These are phyloP conservation scores for Nigrospora osmanthi DNA, from an alignment of 2,329 filamentous ascomycete species.

Conservation along the genomic window DNA sequence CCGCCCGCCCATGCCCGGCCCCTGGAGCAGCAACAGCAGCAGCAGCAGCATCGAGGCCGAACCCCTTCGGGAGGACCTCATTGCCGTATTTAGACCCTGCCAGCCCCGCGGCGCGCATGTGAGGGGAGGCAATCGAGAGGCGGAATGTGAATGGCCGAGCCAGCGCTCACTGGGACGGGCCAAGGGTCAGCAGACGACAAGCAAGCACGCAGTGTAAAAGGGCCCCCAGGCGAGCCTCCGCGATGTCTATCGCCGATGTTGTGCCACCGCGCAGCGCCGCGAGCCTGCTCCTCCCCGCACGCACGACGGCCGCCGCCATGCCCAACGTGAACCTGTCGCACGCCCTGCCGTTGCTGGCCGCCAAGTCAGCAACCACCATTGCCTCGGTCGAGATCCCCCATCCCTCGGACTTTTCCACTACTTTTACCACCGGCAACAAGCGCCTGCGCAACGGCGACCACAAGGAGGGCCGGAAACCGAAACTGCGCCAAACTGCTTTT, in stretches of 20 bases:
- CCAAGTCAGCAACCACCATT: conserved; percentile 3
- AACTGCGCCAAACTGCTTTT: conserved; percentile 20
- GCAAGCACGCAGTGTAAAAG: not conserved
- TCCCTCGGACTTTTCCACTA: conserved; percentile 4
- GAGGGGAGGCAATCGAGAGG: conserved; percentile 11
- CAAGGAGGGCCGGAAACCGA: conserved; percentile 19
- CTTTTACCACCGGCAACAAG: conserved; percentile 13
- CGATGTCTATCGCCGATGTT: conserved; percentile 25
- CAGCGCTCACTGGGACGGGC: not conserved
- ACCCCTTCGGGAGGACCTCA: no score
- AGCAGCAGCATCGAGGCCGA: no score
- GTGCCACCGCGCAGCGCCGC: conserved; percentile 21
- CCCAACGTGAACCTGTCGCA: conserved; percentile 2
- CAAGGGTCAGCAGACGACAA: not conserved
- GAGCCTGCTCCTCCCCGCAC: conserved; percentile 16
- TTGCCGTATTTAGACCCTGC: conserved; percentile 14
- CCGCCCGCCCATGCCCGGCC: no score
- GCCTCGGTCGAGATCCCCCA: conserved; percentile 2
- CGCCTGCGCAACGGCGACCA: conserved; percentile 19
- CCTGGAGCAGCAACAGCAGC: no score
- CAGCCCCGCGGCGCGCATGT: conserved; percentile 20
- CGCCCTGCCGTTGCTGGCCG: not conserved
- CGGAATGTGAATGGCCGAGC: conserved; percentile 27
- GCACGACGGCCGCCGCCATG: conserved; percentile 7
- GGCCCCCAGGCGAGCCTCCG: not conserved